Percentiles rank a stretch among this genome's conserved stretches.
phyloP scores from a whole-genome alignment of 2,329 filamentous ascomycete genomes.

The Daldinia sp. region DNA sequence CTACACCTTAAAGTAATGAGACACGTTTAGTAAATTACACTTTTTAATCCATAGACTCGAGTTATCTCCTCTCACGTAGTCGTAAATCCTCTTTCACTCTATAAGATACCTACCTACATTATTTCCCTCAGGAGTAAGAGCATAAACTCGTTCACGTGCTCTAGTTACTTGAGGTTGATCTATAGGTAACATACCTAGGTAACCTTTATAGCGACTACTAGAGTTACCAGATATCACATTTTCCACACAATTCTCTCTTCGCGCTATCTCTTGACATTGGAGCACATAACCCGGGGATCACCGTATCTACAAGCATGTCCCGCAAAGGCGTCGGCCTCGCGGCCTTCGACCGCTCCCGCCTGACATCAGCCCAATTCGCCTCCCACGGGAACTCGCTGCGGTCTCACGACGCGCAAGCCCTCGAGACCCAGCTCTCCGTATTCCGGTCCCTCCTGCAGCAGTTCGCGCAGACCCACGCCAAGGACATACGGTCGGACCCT shows the following conservation, averaged over 20 bases:
- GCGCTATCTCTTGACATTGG: too few species aligned
- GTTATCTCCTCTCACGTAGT: background rate
- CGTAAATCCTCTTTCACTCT: background rate
- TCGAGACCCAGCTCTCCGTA: conserved; percentile 93
- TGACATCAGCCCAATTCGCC: conserved; percentile 90
- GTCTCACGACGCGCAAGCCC: conserved; percentile 82
- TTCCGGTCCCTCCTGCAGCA: conserved; percentile 96
- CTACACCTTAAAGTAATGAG: background rate
- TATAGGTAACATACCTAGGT: background rate
- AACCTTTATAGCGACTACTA: background rate
- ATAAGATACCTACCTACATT: background rate
- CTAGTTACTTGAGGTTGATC: background rate
- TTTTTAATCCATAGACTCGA: background rate
- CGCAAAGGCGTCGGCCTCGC: conserved; percentile 90
- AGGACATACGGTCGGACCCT: conserved; percentile 95
- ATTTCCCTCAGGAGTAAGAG: background rate
- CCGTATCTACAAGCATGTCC: conserved; percentile 61
- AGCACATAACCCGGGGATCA: background rate
- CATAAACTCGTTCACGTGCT: conserved; percentile 20
- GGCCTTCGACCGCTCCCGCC: conserved; percentile 86
- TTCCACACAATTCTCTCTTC: background rate
- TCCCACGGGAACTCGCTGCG: conserved; percentile 90
- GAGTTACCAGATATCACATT: background rate
- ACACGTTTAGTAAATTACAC: background rate
- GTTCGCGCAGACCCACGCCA: conserved; percentile 93